These are phyloP conservation scores for Gonapodya sp. DNA, from an alignment of 192 early-diverging fungal genomes.

Conservation along the genomic window DNA sequence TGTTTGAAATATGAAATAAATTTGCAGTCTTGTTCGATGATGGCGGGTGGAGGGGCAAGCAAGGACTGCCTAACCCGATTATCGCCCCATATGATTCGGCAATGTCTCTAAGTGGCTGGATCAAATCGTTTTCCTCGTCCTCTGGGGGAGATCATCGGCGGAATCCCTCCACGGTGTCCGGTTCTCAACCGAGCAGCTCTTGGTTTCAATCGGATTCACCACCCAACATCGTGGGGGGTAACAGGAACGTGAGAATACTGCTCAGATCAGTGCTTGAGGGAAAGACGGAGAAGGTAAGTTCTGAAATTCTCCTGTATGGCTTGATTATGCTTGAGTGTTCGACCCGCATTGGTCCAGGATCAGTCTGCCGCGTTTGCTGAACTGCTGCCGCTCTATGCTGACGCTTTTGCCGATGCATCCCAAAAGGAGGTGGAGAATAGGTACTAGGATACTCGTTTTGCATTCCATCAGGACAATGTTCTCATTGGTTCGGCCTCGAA, in stretches of 20 bases:
- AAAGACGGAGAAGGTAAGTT: not conserved
- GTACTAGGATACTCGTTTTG: not conserved
- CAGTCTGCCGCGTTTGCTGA: not conserved
- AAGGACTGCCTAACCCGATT: too few relatives aligned
- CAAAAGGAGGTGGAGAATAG: not conserved
- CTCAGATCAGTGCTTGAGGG: not conserved
- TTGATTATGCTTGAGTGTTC: too few relatives aligned
- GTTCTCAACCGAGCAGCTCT: not conserved
- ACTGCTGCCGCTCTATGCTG: not conserved
- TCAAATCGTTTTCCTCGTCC: not conserved
- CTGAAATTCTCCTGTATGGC: not conserved
- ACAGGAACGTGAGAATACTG: not conserved
- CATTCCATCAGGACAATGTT: not conserved
- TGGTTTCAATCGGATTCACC: not conserved
- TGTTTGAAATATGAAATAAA: not conserved
- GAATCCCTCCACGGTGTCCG: not conserved
- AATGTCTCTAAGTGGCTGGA: not conserved
- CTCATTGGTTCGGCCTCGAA: too few relatives aligned
- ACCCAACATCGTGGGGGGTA: not conserved
- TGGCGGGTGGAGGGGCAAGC: too few relatives aligned
- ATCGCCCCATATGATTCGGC: not conserved
- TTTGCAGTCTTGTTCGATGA: too few relatives aligned
- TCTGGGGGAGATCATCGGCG: not conserved
- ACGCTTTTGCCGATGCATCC: not conserved
- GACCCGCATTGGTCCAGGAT: not conserved